Evolutionary conservation across 2,329 filamentous ascomycete species (phyloP), one percentile per base, ranked within the genome.

Genomic region (Fusarium pseudocircinatum): DNA sequence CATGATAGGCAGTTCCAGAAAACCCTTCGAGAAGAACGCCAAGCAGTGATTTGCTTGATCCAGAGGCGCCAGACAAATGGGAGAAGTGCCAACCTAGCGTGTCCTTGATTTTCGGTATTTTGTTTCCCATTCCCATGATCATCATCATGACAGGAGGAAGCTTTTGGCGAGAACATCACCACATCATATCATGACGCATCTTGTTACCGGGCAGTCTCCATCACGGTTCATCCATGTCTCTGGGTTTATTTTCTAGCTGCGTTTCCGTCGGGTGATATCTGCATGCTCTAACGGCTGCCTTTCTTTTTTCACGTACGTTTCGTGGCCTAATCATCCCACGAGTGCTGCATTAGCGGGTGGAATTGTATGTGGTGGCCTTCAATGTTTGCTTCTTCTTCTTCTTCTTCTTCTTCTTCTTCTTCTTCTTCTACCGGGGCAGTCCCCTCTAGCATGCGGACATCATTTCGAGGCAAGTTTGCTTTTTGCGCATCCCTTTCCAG

Each of bases 251-350:
- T 49, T 69, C 66, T 60, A 63, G 67, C 66, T 77, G 66, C 67
- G 56, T 75, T 69, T 72, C 67, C 65, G 62, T 69, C 56, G 36
- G 64, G 56, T 70, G 40, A 47, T 67, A 63, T 68, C 42, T 47
- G 60, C 67, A 75, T 67, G 60, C 59, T 67, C 60, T 52, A 40
- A 20, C 26, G 39, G 58, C 40, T 49, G 30, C 37, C 36, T 42
- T 75, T 72, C 67, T 74, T 76, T 77, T 73, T 76, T 30, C 69
- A 76, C 72, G 62, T 77, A 77, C 67, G 65, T 75, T 77, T 67
- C 57, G 56, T 46, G 47, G 44, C 50, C 54, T 61, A 76, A 75
- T 76, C 73, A 69, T 76, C 61, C 73, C 74, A 77, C 62, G 47
- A 64, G 30, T 67, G 62, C 60, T 66, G 69, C 63, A 59, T 69